A percentile compares a stretch with the other conserved stretches of the same genome.
Evolutionary conservation across 2,329 filamentous ascomycete species (phyloP).

Genomic region (Aspergillus carbonarius): DNA sequence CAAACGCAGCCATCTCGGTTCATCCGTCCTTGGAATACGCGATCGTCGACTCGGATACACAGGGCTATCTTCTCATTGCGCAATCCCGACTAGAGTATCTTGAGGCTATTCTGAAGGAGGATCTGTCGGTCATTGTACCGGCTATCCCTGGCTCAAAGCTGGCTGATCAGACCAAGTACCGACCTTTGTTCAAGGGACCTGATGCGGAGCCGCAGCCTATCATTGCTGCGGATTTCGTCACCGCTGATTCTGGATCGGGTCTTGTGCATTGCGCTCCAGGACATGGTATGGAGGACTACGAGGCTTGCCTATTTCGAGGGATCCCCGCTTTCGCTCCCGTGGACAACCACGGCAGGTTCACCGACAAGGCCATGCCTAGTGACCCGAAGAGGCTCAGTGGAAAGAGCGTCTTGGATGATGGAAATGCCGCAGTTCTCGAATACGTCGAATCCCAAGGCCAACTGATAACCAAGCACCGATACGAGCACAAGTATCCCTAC

Average conservation of each 20-base stretch:
- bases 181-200: constrained; percentile 65
- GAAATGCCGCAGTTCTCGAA: constrained; percentile 67
- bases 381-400: constrained; percentile 68
- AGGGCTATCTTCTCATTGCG: constrained; percentile 69
- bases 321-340: constrained; percentile 80
- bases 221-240: constrained; percentile 84
- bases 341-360: constrained; percentile 78
- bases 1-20: constrained; percentile 86
- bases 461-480: constrained; percentile 69
- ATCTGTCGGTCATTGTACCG: constrained; percentile 52
- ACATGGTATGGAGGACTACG: constrained; percentile 95
- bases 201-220: constrained; percentile 63
- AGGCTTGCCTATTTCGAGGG: constrained; percentile 68
- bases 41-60: constrained; percentile 58
- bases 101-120: constrained; percentile 51
- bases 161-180: constrained; percentile 62
- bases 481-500: constrained; percentile 92
- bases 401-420: constrained; percentile 68
- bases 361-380: constrained; percentile 71
- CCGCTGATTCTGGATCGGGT: constrained; percentile 84
- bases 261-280: constrained; percentile 94
- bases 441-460: constrained; percentile 59
- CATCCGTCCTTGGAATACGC: constrained; percentile 72
- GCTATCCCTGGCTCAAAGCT: constrained; percentile 66
- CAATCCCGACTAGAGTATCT: constrained; percentile 65